These are phyloP conservation scores for Annona cherimola DNA, from an alignment of 164 flowering plant species.

Conservation along the genomic window DNA sequence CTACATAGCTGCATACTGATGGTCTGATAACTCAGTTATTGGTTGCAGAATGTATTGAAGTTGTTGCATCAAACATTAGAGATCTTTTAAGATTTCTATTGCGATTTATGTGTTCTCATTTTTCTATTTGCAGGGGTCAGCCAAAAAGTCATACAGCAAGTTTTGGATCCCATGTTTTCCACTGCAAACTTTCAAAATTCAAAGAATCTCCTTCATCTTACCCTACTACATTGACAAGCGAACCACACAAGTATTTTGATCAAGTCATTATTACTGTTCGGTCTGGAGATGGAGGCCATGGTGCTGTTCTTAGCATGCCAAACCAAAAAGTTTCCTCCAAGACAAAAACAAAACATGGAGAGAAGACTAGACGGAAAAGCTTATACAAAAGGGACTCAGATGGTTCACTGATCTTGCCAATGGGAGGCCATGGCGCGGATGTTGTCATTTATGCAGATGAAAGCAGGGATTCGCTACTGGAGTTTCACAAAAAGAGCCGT, in stretches of 20 bases:
- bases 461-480: conserved; percentile 64
- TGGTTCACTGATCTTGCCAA: conserved; percentile 84
- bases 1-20: no score
- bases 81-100: no score
- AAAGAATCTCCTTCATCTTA: conserved; percentile 37
- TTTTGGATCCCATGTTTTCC: not conserved
- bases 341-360: conserved; percentile 36
- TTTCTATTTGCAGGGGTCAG: conserved; percentile 25
- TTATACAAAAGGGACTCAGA: conserved; percentile 68
- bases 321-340: conserved; percentile 35
- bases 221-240: conserved; percentile 41
- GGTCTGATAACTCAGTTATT: no score
- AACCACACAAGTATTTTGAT: conserved; percentile 92
- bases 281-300: conserved; percentile 97
- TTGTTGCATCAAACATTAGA: no score
- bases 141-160: conserved; percentile 7
- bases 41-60: no score
- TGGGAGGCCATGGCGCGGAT: conserved; percentile 96
- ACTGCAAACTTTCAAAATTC: conserved; percentile 38
- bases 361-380: conserved; percentile 36
- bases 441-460: conserved; percentile 85
- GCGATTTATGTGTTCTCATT: not conserved
- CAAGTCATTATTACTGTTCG: conserved; percentile 82
- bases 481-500: conserved; percentile 59
- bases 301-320: conserved; percentile 71